Base-by-base conservation (phyloP, 495 filamentous ascomycete genomes). In the Glarea lozoyensis region DNA sequence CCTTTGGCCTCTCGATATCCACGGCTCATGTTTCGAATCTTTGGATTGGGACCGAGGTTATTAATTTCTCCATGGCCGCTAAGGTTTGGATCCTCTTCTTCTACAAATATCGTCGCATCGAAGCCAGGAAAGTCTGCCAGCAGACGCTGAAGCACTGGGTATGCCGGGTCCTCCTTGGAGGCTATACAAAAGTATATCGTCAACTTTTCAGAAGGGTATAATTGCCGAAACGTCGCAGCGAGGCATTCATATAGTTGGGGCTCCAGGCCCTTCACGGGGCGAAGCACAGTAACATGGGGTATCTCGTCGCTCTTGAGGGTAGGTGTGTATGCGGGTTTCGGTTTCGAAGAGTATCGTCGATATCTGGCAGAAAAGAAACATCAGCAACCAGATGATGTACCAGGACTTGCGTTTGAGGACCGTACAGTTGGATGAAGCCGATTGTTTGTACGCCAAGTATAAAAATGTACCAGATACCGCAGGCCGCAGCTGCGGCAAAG, bases 1-100 rank as follows among this genome's bases (percentile, higher is more conserved):
- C 86, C 86, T 46, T 84, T 86, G 0, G 89, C 87, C 59, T 97
- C 93, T n/a, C 93, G 67, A 55, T 95, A 99, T 4, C 82, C 90
- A 15, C 88, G 78, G 53, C 89, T 96, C 76, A 97, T 84, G 54
- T 97, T 99, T 17, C 93, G 75, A 54, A 99, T 94, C 65, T 99
- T 99, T 10, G 93, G 93, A 60, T 99, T 99, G 3, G 93, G 93
- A 0, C 93, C 93, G 37, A 98, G 67, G 39, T 75, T 72, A 46
- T 79, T 66, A 29, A 61, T 49, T 39, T 73, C 63, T 21, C 62
- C 58, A 27, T 63, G 50, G 7, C 70, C 75, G 42, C 75, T 71
- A 4, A 92, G 69, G 21, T 79, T 62, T 0, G 85, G 81, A 59
- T 98, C 92, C 43, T 96, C 86, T 38, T 88, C 78, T 57, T 96